A percentile compares a stretch with the other conserved stretches of the same genome.
Evolutionary conservation across 1,284 basidiomycete genomes (phyloP).

Genomic region (Tilletia setariae): DNA sequence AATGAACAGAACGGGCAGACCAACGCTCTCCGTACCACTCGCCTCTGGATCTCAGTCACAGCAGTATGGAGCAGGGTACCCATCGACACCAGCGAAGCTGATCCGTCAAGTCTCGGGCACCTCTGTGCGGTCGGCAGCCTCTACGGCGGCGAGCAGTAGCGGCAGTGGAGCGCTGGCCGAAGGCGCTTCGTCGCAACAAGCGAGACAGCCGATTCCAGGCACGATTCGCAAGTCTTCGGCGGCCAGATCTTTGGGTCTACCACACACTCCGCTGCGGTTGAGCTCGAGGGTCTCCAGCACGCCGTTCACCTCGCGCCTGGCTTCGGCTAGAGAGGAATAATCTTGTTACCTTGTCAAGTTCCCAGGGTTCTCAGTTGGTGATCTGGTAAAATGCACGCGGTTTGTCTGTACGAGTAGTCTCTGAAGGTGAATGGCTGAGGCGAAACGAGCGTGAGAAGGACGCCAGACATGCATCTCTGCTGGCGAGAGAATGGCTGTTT

Average conservation of each 20-base stretch:
- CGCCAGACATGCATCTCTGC: too few relatives aligned
- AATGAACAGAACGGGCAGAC: too few relatives aligned
- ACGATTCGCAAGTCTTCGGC: not conserved
- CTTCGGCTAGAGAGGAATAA: conserved; percentile 4
- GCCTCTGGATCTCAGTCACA: too few relatives aligned
- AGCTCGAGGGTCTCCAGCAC: not conserved
- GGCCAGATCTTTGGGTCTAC: not conserved
- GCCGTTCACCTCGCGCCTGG: conserved; percentile 1
- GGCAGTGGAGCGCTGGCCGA: not conserved
- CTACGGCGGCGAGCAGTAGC: not conserved
- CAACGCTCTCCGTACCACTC: too few relatives aligned
- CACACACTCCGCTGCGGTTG: conserved; percentile 2
- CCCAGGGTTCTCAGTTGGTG: too few relatives aligned
- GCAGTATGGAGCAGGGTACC: too few relatives aligned
- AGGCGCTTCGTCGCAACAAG: not conserved
- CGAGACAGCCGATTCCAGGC: not conserved
- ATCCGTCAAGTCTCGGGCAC: not conserved
- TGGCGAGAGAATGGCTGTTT: too few relatives aligned
- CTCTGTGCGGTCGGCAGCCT: not conserved
- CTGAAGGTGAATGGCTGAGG: too few relatives aligned
- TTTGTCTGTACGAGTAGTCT: too few relatives aligned
- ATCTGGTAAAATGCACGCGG: too few relatives aligned
- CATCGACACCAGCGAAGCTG: too few relatives aligned
- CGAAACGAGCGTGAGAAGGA: too few relatives aligned
- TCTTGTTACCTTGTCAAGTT: not conserved